Percentiles rank a stretch among this genome's conserved stretches.
These are phyloP conservation scores for Bruguiera sexangula DNA, from an alignment of 345 rosid genomes.

Conservation along the genomic window DNA sequence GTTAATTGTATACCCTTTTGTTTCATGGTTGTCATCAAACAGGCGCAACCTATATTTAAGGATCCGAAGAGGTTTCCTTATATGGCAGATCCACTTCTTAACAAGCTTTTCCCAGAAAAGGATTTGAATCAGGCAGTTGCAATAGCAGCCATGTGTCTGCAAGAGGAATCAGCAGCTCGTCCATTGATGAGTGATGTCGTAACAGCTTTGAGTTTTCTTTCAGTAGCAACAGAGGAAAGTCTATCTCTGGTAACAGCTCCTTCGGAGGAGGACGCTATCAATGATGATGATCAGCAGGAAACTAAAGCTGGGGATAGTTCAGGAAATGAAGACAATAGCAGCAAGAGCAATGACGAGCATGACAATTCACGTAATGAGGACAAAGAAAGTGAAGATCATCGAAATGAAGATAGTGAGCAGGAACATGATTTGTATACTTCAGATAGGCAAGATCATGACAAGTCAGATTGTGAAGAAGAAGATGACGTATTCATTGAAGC, in stretches of 20 bases:
- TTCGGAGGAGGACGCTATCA: slow-evolving; percentile 1
- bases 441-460: too few species aligned
- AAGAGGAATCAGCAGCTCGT: slow-evolving; percentile 68
- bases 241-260: slow-evolving; percentile 10
- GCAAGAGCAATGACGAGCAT: background rate
- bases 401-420: background rate
- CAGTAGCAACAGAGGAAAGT: slow-evolving; percentile 8
- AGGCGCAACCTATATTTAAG: slow-evolving; percentile 69
- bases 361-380: background rate
- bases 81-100: slow-evolving; percentile 70
- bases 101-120: slow-evolving; percentile 48
- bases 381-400: background rate
- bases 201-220: slow-evolving; percentile 67
- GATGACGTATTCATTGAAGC: too few species aligned
- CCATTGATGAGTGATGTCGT: slow-evolving; percentile 74
- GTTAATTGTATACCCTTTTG: background rate
- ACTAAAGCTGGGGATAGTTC: slow-evolving; percentile 4
- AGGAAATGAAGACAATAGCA: background rate
- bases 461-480: too few species aligned
- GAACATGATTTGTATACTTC: too few species aligned
- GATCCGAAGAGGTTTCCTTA: slow-evolving; percentile 64
- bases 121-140: slow-evolving; percentile 80
- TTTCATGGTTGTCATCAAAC: slow-evolving; percentile 9
- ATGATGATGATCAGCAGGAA: slow-evolving; percentile 1
- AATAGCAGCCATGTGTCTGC: slow-evolving; percentile 80